Base-by-base conservation (phyloP, 2,329 filamentous ascomycete species). In the Pestalotiopsis sp. region DNA sequence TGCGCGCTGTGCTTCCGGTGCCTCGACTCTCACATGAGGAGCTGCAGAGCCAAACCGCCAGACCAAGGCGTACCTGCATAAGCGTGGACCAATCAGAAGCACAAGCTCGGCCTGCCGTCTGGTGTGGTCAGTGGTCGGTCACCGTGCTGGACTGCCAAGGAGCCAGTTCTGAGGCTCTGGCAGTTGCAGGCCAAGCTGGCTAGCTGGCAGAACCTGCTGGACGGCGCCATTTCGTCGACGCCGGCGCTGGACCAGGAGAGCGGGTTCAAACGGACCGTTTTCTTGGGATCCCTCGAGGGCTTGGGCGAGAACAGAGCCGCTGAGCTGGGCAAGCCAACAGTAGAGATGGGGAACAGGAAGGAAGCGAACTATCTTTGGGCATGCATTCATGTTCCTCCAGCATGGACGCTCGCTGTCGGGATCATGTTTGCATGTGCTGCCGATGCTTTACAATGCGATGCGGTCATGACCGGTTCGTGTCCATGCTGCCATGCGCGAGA, bases 51-150 rank as follows among this genome's bases (percentile, higher is more conserved):
- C 38, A 39, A 48, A 20, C 61, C 61, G 61, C 35, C 38, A 22
- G 61, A 64, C 38, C 38, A 64, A 44, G 61, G 61, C 61, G 61
- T 64, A 61, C 58, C 58, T 61, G 58, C 58, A 61, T 61, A 61
- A 61, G 58, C 17, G 24, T 11, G 38, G 30, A 11, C 58, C 58
- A 61, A 35, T 61, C 22, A 61, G 24, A 20, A 35, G 30, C 24
- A 61, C 14, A 17, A 35, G 30, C 24, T 39, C 24, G 5, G 10
- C 9, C 14, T 11, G n/a, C 26, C 10, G 26, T 26, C 11, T n/a
- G 57, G 58, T 11, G 26, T 61, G 58, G 26, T 35, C 30, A 35
- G 30, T 35, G 30, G 30, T 35, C 30, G 30, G 30, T 35, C 30
- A 35, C 30, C 30, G 30, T 35, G 30, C 30, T 35, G 58, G 58